Conservation (phyloP, 2,329 filamentous ascomycete genomes). For the Orbilia brochopaga region DNA sequence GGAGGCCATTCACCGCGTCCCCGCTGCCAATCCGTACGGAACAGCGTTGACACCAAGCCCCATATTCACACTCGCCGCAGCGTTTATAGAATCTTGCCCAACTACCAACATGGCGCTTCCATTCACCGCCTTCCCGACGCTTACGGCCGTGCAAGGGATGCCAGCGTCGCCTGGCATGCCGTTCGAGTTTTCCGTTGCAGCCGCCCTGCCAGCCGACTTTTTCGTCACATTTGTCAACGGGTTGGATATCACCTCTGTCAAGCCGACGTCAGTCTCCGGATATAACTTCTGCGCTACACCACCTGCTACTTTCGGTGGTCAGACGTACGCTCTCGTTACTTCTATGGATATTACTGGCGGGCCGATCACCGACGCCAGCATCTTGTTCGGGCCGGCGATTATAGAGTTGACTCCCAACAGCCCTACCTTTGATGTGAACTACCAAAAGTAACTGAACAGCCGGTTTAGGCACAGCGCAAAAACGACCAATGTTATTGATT, state of each 20-base stretch:
- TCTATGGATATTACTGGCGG: slow-evolving; percentile 7
- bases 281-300: slow-evolving; percentile 1
- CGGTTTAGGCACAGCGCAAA: no score
- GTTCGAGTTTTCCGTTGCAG: slow-evolving; percentile 9
- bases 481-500: no score
- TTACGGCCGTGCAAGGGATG: slow-evolving; percentile 55
- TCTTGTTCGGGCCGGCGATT: slow-evolving; percentile 19
- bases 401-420: slow-evolving; percentile 7
- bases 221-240: slow-evolving; percentile 17
- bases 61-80: slow-evolving; percentile 70
- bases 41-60: slow-evolving; percentile 65
- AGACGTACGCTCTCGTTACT: slow-evolving; percentile 18
- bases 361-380: slow-evolving; percentile 2
- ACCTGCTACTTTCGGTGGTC: slow-evolving; percentile 3
- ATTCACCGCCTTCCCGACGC: slow-evolving; percentile 67
- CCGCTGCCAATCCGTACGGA: slow-evolving; percentile 68
- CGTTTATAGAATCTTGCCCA: slow-evolving; percentile 68
- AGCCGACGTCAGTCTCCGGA: background rate
- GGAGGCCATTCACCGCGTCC: slow-evolving; percentile 60
- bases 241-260: slow-evolving; percentile 5
- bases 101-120: slow-evolving; percentile 64
- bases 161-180: slow-evolving; percentile 5
- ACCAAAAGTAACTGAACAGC: no score
- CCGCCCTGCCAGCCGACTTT: background rate
- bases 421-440: slow-evolving; percentile 9